Evolutionary conservation across 2,329 filamentous ascomycete species (phyloP), one percentile per base, ranked within the genome.

Genomic region (Myotisia sp.): DNA sequence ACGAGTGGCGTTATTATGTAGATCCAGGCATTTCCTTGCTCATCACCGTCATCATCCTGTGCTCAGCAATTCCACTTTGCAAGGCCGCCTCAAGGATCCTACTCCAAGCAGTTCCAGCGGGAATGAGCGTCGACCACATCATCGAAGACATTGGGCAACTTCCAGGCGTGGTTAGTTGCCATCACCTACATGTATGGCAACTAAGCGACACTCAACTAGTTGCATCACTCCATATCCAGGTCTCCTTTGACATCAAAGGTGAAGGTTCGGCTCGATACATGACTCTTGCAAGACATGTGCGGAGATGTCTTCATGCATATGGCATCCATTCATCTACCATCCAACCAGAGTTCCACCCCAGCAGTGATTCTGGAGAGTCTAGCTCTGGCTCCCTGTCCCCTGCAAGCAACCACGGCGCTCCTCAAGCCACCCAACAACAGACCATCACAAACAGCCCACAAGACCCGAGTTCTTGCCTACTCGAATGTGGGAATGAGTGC

Each of bases 101-200:
- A 9, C 71, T 98, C 1, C 90, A 98, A 59, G 90, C 87, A 2
- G 92, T 90, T 0, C 90, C 90, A 0, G 78, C 85, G 39, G 81
- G 87, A 35, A 76, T 98, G 47, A 77, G 78, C 46, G 74, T 94
- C 37, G 79, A 86, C 44, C 82, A 95, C 39, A 87, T 98, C 56
- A 81, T 84, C 45, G 78, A 87, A 44, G 90, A 98, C 53, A 93
- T 98, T 35, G 74, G 86, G 51, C 63, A 71, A 10, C 73, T 98
- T 4, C 79, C 80, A 0, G 86, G 86, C 26, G 80, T 98, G 30
- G 66, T 90, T 41, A 84, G 80, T 53, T 93, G 85, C 51, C 90
- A 98, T 59, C 87, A 98, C 55, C 70, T 98, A 14, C 90, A 98
- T 54, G 85, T 98, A 42, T 98, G 90, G 90, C 87, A 95, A 57